Conservation (phyloP, 768 basidiomycete species). For the Termitomyces sp. region DNA sequence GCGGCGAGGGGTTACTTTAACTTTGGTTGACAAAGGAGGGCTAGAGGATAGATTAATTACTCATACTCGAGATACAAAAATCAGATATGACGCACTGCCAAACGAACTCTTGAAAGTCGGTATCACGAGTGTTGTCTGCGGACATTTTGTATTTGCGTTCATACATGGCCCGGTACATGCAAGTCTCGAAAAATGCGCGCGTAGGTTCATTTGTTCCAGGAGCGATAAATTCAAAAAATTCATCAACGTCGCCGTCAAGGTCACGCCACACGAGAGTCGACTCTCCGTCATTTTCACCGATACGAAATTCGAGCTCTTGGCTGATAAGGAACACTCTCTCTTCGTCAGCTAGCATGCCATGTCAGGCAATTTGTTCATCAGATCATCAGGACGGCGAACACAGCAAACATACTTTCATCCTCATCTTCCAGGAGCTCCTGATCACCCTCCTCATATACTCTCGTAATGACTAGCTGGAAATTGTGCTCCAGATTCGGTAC, state of each 20-base stretch:
- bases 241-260: conserved; percentile 86
- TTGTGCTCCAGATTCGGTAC: conserved; percentile 73
- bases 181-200: conserved; percentile 85
- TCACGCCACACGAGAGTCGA: conserved; percentile 91
- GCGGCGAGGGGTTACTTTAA: conserved; percentile 27
- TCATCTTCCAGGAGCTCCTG: conserved; percentile 94
- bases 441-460: conserved; percentile 96
- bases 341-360: conserved; percentile 68
- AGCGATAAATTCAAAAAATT: conserved; percentile 91
- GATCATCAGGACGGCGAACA: conserved; percentile 5
- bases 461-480: conserved; percentile 91
- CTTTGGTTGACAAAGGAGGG: conserved; percentile 28
- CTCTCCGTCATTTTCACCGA: conserved; percentile 69
- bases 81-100: conserved; percentile 61
- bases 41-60: conserved; percentile 20
- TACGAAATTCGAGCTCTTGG: conserved; percentile 84
- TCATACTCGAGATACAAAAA: background rate
- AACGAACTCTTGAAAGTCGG: conserved; percentile 75
- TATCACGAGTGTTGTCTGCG: conserved; percentile 65
- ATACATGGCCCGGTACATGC: conserved; percentile 95
- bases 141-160: conserved; percentile 83
- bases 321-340: conserved; percentile 91
- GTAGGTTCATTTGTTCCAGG: conserved; percentile 77
- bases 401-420: conserved; percentile 65
- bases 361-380: background rate